phyloP scores from a whole-genome alignment of 225 moss, liverwort and hornwort species.

The Marchantia polymorpha region DNA sequence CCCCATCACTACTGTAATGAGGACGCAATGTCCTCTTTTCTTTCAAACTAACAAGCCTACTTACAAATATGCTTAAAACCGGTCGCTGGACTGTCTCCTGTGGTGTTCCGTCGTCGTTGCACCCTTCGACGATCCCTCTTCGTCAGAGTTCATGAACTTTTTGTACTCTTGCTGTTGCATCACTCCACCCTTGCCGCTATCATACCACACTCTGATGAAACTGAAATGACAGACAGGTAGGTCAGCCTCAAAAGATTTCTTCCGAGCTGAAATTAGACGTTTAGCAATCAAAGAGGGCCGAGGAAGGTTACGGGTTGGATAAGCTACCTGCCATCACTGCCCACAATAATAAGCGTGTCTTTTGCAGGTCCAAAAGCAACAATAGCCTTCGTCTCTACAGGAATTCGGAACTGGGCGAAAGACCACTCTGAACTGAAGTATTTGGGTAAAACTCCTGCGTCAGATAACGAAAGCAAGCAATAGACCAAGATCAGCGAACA shows the following conservation, averaged over 20 bases:
- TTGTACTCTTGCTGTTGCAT: constrained; percentile 86
- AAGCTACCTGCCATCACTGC: constrained; percentile 73
- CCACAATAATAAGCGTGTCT: constrained; percentile 70
- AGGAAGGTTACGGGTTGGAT: not conserved
- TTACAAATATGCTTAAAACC: constrained; percentile 19
- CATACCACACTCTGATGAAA: constrained; percentile 88
- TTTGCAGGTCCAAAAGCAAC: constrained; percentile 79
- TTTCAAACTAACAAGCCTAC: constrained; percentile 12
- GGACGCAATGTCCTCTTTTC: not conserved
- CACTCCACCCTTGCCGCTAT: constrained; percentile 74
- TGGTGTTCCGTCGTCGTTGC: not conserved
- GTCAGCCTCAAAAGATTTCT: not conserved
- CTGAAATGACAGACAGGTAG: constrained; percentile 39
- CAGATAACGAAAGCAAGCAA: too few relatives aligned
- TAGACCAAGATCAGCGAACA: too few relatives aligned
- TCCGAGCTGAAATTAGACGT: not conserved
- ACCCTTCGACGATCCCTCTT: constrained; percentile 39
- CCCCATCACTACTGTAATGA: constrained; percentile 6
- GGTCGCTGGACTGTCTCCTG: not conserved
- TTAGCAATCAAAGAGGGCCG: not conserved
- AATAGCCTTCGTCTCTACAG: constrained; percentile 71
- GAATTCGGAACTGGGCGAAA: constrained; percentile 74
- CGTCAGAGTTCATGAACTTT: constrained; percentile 79
- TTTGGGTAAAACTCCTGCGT: constrained; percentile 75
- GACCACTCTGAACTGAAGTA: constrained; percentile 96